A percentile compares a stretch with the other conserved stretches of the same genome.
phyloP scores from a whole-genome alignment of 2,329 filamentous ascomycete genomes.

The Rhytidhysteron rufulum region DNA sequence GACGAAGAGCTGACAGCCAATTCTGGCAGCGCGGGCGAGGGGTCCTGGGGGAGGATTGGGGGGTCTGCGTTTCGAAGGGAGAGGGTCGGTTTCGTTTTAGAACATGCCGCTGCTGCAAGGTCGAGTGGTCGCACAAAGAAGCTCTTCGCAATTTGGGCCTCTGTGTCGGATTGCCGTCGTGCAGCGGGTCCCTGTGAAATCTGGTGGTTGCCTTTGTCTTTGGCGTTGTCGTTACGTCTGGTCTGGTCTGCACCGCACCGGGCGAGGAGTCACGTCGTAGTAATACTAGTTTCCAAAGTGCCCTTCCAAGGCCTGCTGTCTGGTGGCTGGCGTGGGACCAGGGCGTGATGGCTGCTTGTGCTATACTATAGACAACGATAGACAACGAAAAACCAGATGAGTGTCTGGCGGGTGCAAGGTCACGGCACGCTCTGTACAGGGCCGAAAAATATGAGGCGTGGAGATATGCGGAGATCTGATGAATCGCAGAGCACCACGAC shows the following conservation, averaged over 20 bases:
- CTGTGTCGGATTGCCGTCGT: constrained; percentile 4
- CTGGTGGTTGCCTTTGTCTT: constrained; percentile 4
- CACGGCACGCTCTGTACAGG: too few species aligned
- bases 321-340: constrained; percentile 3
- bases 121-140: constrained; percentile 5
- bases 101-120: constrained; percentile 20
- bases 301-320: not conserved
- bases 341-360: constrained; percentile 24
- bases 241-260: constrained; percentile 5
- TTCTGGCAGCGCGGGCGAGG: constrained; percentile 16
- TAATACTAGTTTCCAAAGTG: too few species aligned
- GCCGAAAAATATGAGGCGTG: constrained; percentile 30
- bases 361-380: too few species aligned
- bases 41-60: too few species aligned
- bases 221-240: too few species aligned
- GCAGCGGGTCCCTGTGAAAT: not conserved
- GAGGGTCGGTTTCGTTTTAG: constrained; percentile 26
- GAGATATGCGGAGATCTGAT: constrained; percentile 20
- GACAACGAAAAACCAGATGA: too few species aligned
- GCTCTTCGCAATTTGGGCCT: constrained; percentile 6
- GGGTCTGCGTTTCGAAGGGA: constrained; percentile 27
- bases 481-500: constrained; percentile 32
- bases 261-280: constrained; percentile 2
- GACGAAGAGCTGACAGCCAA: constrained; percentile 30
- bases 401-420: constrained; percentile 1